Evolutionary conservation across 352 stramenopile genomes (phyloP), one percentile per base, ranked within the genome.

Genomic region (Globisporangium megalacanthum): DNA sequence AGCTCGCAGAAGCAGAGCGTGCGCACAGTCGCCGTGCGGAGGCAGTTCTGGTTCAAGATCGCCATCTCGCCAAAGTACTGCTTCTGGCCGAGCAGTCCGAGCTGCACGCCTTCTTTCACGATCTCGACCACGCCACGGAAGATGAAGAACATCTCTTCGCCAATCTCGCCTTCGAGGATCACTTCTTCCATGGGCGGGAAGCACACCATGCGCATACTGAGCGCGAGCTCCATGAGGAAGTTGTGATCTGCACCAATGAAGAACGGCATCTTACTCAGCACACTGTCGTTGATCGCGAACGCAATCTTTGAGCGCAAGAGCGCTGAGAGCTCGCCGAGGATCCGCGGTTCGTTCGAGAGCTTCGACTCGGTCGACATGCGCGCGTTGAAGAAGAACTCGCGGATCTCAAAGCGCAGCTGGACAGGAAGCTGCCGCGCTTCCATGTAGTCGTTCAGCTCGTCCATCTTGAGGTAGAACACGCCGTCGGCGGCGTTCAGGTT

Each of bases 391-490:
- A 83, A 91, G 48, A 91, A 91, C 48, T 91, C 80, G 10, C 78
- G 80, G 47, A 91, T 91, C 54, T 91, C 80, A 50, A 84, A 75
- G 1, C 80, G 78, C 25, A 91, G 54, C 25, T 88, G 77, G 15
- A 78, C 64, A 6, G 80, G 80, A 37, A 91, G 51, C 54, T 91
- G 78, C 9, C 78, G 72, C n/a, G 80, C 80, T 39, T 54, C 71
- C 80, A 91, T 89, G 57, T 91, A 91, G 54, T 91, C 81, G 52
- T 91, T 91, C 46, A 91, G 67, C 58, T 89, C 78, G 54, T 91
- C 81, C 58, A 91, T 78, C 46, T 87, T 87, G 52, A 83, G 62
- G 36, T 73, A 77, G 44, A 91, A 91, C 3, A 71, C 46, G 0
- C 75, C 85, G 39, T 91, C 80, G 17, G 81, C 69, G 13, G 79